Conservation (phyloP, 192 early-diverging fungal species). For the Spizellomyces sp. region DNA sequence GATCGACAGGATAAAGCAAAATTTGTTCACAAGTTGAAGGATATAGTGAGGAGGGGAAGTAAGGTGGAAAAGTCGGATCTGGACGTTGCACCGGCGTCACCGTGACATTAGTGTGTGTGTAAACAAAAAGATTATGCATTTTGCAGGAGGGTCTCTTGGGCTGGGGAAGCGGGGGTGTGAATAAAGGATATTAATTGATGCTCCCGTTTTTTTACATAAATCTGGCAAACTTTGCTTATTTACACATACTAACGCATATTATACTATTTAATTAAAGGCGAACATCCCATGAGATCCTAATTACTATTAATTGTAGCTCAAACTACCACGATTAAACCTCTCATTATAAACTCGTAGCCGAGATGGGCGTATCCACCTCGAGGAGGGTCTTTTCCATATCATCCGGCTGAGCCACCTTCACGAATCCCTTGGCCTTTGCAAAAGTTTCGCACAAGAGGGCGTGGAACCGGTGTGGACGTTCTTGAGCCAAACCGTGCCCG, state of each 20-base stretch:
- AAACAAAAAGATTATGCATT: too few species aligned
- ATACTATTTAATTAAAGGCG: too few species aligned
- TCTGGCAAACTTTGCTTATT: too few species aligned
- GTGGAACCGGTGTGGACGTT: conserved; percentile 22
- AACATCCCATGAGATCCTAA: too few species aligned
- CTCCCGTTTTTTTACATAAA: too few species aligned
- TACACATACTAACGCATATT: too few species aligned
- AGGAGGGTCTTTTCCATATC: not conserved
- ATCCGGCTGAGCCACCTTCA: not conserved
- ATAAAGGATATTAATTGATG: too few species aligned
- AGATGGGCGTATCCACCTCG: conserved; percentile 9
- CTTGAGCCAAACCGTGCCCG: conserved; percentile 36
- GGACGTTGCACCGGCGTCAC: too few species aligned
- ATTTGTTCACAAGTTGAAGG: conserved; percentile 20
- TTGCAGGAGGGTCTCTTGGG: too few species aligned
- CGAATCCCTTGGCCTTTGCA: conserved; percentile 16
- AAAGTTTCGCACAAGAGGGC: conserved; percentile 14
- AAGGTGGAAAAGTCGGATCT: not conserved
- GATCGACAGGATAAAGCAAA: conserved; percentile 12
- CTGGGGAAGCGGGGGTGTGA: too few species aligned
- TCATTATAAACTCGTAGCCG: conserved; percentile 1
- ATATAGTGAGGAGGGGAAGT: conserved; percentile 12
- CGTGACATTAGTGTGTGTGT: too few species aligned
- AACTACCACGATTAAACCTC: not conserved
- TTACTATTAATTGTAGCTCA: too few species aligned